These are phyloP conservation scores for Malassezia sympodialis DNA, from an alignment of 1,284 basidiomycete species.

Conservation along the genomic window DNA sequence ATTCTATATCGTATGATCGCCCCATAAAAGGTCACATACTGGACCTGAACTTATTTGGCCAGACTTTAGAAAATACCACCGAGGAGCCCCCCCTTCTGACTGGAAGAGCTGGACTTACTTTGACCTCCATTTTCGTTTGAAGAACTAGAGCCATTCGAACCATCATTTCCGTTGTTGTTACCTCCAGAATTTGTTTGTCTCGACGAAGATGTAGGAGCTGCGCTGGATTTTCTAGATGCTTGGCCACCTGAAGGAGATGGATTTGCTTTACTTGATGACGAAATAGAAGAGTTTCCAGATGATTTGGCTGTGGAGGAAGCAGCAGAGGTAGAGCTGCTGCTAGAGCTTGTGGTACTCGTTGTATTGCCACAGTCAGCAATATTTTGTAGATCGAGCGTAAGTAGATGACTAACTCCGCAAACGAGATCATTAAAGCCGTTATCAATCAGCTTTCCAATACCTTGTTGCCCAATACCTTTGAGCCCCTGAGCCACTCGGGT, in stretches of 20 bases:
- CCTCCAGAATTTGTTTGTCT: background rate
- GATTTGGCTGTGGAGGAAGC: background rate
- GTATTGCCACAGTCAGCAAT: slow-evolving; percentile 5
- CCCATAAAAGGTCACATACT: too few species aligned
- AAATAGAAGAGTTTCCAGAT: background rate
- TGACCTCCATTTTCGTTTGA: background rate
- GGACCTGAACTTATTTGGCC: too few species aligned
- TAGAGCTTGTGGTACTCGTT: background rate
- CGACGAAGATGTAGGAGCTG: background rate
- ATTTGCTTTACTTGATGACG: background rate
- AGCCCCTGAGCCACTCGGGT: background rate
- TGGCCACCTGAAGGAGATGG: background rate
- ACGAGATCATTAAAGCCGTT: slow-evolving; percentile 2
- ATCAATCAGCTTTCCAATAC: slow-evolving; percentile 1
- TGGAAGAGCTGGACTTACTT: background rate
- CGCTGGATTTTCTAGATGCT: background rate
- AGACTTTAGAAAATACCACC: background rate
- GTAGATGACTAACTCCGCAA: slow-evolving; percentile 6
- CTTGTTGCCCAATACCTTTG: background rate
- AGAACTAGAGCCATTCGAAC: background rate
- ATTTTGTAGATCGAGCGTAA: slow-evolving; percentile 5
- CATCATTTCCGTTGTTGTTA: background rate
- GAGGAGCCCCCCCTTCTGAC: background rate
- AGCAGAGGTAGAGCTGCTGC: background rate
- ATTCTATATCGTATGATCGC: background rate